Base-by-base conservation (phyloP, 2,329 filamentous ascomycete genomes). In the Neonectria magnoliae region DNA sequence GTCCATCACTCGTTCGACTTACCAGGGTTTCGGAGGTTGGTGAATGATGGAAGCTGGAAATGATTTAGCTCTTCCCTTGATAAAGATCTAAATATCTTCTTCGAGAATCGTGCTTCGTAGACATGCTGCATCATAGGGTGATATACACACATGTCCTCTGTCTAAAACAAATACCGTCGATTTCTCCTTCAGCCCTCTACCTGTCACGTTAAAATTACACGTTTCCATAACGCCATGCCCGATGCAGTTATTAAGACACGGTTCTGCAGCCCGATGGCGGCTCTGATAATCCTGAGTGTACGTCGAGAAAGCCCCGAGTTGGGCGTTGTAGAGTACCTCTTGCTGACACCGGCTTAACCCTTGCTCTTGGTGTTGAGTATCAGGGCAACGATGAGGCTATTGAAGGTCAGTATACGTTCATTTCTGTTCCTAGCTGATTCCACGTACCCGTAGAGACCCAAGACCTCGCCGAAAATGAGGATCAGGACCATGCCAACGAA, bases 401-500 rank as follows among this genome's bases (percentile, higher is more conserved):
- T 7, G 16, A 10, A 14, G 5, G 55, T 72, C 38, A 73, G 65
- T 31, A 38, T 52, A 14, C 36, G 6, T 18, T 11, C 31, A 14
- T 1, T 18, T 16, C 16, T 2, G 9, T 8, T 16, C 2, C 8
- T 36, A n/a, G 13, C 13, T 13, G 67, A 29, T n/a, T 20, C 13
- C 11, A 79, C 91, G 72, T 85, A 97, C 93, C 96, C 96, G 76
- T 99, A 99, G 33, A 99, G 90, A 79, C 96, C 96, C 78, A 99
- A 79, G 18, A 99, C 96, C 85, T 99, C 96, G 62, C 93, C 96
- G 78, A 99, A 99, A 88, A 99, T 99, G 68, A 98, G 87, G 73
- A 98, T 98, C 75, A 99, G 83, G 51, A 99, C 95, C 96, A 98
- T 98, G 80, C 96, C 96, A 54, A 99, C 96, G 74, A 98, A 99